A percentile compares a stretch with the other conserved stretches of the same genome.
Conservation (phyloP, 2,329 filamentous ascomycete species). For the Colletotrichum sp. region DNA sequence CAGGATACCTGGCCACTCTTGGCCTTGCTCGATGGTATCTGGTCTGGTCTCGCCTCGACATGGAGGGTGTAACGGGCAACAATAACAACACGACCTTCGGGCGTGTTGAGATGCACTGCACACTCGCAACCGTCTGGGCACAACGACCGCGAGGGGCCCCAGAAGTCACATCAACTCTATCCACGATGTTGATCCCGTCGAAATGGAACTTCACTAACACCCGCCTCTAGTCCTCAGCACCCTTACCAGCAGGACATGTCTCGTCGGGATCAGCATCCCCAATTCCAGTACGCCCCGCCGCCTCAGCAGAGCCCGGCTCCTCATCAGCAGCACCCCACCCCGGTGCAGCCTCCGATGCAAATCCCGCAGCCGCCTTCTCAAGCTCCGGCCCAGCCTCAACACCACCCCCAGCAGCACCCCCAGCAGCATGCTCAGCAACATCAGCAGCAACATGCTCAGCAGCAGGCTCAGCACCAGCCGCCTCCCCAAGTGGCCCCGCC, state of each 20-base stretch:
- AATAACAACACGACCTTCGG: slow-evolving; percentile 2
- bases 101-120: background rate
- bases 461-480: slow-evolving; percentile 26
- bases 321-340: slow-evolving; percentile 41
- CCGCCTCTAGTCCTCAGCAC: slow-evolving; percentile 44
- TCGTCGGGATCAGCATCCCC: slow-evolving; percentile 47
- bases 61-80: slow-evolving; percentile 17
- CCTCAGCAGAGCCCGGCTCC: slow-evolving; percentile 43
- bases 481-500: slow-evolving; percentile 33
- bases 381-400: slow-evolving; percentile 33
- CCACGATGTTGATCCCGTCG: background rate
- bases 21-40: background rate
- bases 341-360: slow-evolving; percentile 48
- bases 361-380: slow-evolving; percentile 43
- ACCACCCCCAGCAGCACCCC: slow-evolving; percentile 31
- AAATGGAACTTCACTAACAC: slow-evolving; percentile 15
- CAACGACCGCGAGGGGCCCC: background rate
- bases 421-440: slow-evolving; percentile 18
- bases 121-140: background rate
- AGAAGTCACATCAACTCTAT: background rate
- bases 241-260: slow-evolving; percentile 58
- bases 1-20: background rate
- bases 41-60: background rate
- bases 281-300: slow-evolving; percentile 44
- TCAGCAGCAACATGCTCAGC: background rate